Percentiles rank a stretch among this genome's conserved stretches.
Evolutionary conservation across 1,284 basidiomycete genomes (phyloP).

Genomic region (Wallemia hederae): DNA sequence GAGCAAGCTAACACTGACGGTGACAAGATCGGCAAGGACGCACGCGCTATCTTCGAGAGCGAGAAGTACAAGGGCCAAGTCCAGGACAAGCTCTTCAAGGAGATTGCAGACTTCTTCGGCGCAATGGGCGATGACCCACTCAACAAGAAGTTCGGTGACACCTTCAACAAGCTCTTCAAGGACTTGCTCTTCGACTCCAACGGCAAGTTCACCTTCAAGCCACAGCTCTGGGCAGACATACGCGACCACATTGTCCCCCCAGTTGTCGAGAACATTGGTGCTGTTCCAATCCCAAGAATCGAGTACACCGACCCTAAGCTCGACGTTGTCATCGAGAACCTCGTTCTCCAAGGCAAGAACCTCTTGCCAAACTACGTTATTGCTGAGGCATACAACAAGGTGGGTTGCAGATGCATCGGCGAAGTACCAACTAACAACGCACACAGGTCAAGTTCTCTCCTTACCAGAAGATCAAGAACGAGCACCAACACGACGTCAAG

Average conservation of each 20-base stretch:
- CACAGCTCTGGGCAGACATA: slow-evolving; percentile 57
- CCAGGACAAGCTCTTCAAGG: slow-evolving; percentile 61
- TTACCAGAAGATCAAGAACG: slow-evolving; percentile 30
- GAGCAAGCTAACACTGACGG: slow-evolving; percentile 38
- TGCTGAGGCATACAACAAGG: slow-evolving; percentile 26
- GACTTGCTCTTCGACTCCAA: slow-evolving; percentile 23
- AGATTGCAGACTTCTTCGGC: slow-evolving; percentile 36
- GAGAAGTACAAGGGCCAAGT: slow-evolving; percentile 39
- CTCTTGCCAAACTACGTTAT: slow-evolving; percentile 32
- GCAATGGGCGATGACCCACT: slow-evolving; percentile 66
- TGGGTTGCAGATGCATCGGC: neutral
- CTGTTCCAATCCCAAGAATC: slow-evolving; percentile 58
- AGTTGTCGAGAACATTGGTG: slow-evolving; percentile 27
- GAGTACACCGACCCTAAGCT: slow-evolving; percentile 67
- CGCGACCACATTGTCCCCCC: slow-evolving; percentile 50
- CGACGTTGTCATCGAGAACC: slow-evolving; percentile 75
- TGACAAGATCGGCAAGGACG: slow-evolving; percentile 27
- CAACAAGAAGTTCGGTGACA: slow-evolving; percentile 48
- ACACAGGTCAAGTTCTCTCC: slow-evolving; percentile 39
- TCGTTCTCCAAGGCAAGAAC: slow-evolving; percentile 62
- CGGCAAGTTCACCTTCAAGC: slow-evolving; percentile 69
- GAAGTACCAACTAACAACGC: neutral
- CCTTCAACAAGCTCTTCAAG: slow-evolving; percentile 28
- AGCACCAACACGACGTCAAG: slow-evolving; percentile 35
- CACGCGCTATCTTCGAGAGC: slow-evolving; percentile 5